Evolutionary conservation across 106 monocot species (phyloP).

Genomic region (Hemerocallis citrina): DNA sequence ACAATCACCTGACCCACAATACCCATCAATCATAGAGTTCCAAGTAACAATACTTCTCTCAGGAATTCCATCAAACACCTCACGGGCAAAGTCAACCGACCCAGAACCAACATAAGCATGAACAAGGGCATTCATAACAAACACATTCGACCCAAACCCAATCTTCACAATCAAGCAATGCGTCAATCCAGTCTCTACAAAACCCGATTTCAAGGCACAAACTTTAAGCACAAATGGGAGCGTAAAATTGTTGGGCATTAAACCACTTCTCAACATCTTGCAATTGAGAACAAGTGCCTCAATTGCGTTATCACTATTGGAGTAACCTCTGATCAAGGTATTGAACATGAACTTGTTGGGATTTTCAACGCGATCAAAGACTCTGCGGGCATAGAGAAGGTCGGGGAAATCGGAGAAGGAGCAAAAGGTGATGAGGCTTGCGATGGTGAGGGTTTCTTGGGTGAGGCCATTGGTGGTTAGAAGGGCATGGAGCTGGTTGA

Average conservation of each 20-base stretch:
- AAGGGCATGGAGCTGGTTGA: conserved; percentile 25
- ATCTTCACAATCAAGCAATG: conserved; percentile 46
- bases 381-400: conserved; percentile 28
- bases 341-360: conserved; percentile 64
- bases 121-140: conserved; percentile 60
- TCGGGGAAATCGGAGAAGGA: conserved; percentile 25
- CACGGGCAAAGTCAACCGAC: conserved; percentile 6
- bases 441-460: conserved; percentile 20
- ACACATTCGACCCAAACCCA: conserved; percentile 49
- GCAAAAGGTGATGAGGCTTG: conserved; percentile 36
- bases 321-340: conserved; percentile 45
- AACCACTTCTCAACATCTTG: conserved; percentile 36
- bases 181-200: conserved; percentile 2
- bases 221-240: conserved; percentile 65
- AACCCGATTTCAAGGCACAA: conserved; percentile 14
- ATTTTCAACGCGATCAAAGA: conserved; percentile 24
- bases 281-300: conserved; percentile 36
- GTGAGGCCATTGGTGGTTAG: conserved; percentile 18
- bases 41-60: conserved; percentile 45
- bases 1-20: conserved; percentile 29
- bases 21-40: conserved; percentile 72
- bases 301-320: conserved; percentile 11
- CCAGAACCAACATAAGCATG: conserved; percentile 31
- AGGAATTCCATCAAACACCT: conserved; percentile 62
- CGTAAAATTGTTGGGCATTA: conserved; percentile 55